Evolutionary conservation across 306 rosid genomes (phyloP), one percentile per base, ranked within the genome.

Genomic region (Sphenostylis stenocarpa): DNA sequence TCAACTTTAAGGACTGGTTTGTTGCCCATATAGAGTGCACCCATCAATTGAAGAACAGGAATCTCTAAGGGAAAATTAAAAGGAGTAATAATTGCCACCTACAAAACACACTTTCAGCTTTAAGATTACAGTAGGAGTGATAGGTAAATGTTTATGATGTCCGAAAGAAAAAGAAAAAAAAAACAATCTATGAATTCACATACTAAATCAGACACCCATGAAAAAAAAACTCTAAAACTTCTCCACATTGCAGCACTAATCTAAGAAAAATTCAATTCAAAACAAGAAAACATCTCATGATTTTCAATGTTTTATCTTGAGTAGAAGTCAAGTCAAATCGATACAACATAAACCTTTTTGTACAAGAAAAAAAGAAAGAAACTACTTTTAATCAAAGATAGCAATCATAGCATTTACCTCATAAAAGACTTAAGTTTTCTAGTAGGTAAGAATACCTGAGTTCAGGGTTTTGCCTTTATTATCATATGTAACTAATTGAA

Each of bases 1-100:
- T 95, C 99, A 19, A 92, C 99, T 95, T 95, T 95, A 72, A 95
- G 90, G 77, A 89, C 70, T 36, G 99, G 97, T 36, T 95, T 95
- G 93, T 95, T 95, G 77, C 99, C 99, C 99, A 95, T 95, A 73
- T 90, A 95, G 65, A 95, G 97, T 55, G 99, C 97, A 72, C 99
- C 97, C 99, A 95, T 95, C 86, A 95, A 51, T 85, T 95, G 99
- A 84, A 95, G 97, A 80, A 90, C 89, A 16, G 99, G 99, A 84
- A 95, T 95, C 85, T 95, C 99, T 12, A 95, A 86, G 21, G 99
- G 99, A 63, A 95, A 95, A 83, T 95, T 95, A 77, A 95, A 95
- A 71, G 99, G 99, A 66, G 99, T 92, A 84, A 95, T 76, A 41
- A 95, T 85, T 73, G 97, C 96, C 69, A 95, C 97, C 99, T 95